A percentile compares a stretch with the other conserved stretches of the same genome.
These are phyloP conservation scores for Neolecta irregularis DNA, from an alignment of 1,139 yeast genomes.

Conservation along the genomic window DNA sequence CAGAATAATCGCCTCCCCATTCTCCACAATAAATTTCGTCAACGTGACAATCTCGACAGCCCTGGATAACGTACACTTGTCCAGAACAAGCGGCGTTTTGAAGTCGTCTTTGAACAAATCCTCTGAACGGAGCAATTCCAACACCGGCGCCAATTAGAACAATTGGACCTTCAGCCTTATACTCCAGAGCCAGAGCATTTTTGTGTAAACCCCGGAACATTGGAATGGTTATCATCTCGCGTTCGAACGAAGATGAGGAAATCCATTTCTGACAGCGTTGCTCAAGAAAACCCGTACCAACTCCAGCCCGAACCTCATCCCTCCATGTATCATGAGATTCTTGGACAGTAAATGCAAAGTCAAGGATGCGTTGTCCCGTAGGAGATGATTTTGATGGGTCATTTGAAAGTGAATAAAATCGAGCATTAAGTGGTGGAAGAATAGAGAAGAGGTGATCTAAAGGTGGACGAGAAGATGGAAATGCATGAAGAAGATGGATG, in stretches of 20 bases:
- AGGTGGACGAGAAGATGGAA: constrained; percentile 18
- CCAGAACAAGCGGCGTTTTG: constrained; percentile 22
- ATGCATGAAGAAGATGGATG: constrained; percentile 17
- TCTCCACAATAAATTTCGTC: constrained; percentile 66
- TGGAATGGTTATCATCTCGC: constrained; percentile 15
- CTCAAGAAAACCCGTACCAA: constrained; percentile 17
- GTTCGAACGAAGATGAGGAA: constrained; percentile 11
- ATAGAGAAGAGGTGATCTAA: constrained; percentile 16
- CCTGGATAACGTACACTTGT: constrained; percentile 52
- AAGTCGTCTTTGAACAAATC: constrained; percentile 20
- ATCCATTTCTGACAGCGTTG: constrained; percentile 6
- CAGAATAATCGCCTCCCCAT: constrained; percentile 32
- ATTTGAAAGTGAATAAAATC: constrained; percentile 19
- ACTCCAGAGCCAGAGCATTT: constrained; percentile 19
- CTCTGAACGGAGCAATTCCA: constrained; percentile 21
- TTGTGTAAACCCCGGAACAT: constrained; percentile 19
- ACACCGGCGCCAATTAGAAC: constrained; percentile 26
- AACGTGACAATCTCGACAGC: constrained; percentile 52
- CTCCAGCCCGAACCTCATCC: constrained; percentile 14
- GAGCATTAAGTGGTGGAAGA: constrained; percentile 20
- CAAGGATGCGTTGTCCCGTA: constrained; percentile 14
- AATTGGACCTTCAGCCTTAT: constrained; percentile 20
- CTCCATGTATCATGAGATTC: constrained; percentile 18
- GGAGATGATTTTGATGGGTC: constrained; percentile 17
- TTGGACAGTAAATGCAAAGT: constrained; percentile 19